Evolutionary conservation across 2,329 filamentous ascomycete genomes (phyloP).

Genomic region (Pseudogymnoascus sp.): DNA sequence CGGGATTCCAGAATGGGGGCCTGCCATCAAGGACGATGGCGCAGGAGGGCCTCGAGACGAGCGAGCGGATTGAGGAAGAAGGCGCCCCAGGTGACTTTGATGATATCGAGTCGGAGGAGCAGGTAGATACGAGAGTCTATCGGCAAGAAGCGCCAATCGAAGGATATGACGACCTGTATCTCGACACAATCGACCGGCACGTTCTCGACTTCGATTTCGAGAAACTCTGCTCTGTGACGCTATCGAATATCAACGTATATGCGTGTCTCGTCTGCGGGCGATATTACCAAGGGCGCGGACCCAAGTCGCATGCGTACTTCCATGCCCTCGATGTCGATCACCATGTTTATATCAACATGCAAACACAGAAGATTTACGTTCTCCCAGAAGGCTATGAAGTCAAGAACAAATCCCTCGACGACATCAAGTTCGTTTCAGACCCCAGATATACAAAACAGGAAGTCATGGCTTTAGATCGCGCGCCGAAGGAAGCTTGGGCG

Average conservation of each 20-base stretch:
- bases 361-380: conserved; percentile 82
- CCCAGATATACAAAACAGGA: conserved; percentile 75
- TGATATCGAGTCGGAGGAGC: conserved; percentile 29
- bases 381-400: conserved; percentile 97
- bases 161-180: conserved; percentile 91
- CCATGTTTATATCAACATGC: conserved; percentile 98
- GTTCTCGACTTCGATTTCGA: conserved; percentile 98
- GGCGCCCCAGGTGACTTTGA: conserved; percentile 25
- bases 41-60: conserved; percentile 13
- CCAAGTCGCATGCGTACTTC: conserved; percentile 94
- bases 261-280: conserved; percentile 96
- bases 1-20: conserved; percentile 22
- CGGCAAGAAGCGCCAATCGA: conserved; percentile 73
- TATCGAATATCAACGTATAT: conserved; percentile 98
- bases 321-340: conserved; percentile 92
- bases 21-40: conserved; percentile 25
- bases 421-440: conserved; percentile 97
- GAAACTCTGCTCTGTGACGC: conserved; percentile 90
- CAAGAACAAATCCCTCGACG: conserved; percentile 84
- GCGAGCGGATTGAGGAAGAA: conserved; percentile 19
- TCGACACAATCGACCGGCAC: conserved; percentile 90
- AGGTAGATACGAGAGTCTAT: conserved; percentile 29
- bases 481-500: conserved; percentile 60
- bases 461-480: conserved; percentile 69
- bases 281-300: conserved; percentile 90